phyloP scores from a whole-genome alignment of 805 yeast species.

The Starmerella sirachaensis region DNA sequence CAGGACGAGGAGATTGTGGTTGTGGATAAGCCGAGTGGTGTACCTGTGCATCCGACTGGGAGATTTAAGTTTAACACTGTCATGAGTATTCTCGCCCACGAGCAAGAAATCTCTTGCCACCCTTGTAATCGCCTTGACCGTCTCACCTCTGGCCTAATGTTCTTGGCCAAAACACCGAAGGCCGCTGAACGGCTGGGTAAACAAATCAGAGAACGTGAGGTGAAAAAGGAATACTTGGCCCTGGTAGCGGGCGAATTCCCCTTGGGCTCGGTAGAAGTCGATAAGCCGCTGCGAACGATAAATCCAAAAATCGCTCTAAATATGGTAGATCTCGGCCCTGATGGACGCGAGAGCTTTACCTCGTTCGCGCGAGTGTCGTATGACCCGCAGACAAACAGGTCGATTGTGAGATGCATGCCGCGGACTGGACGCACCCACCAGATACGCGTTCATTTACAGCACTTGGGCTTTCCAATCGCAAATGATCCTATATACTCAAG shows the following conservation, averaged over 20 bases:
- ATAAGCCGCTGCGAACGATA: slow-evolving; percentile 54
- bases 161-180: slow-evolving; percentile 67
- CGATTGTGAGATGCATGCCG: slow-evolving; percentile 71
- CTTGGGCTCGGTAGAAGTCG: slow-evolving; percentile 37
- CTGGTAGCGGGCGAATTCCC: slow-evolving; percentile 84
- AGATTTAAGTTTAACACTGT: slow-evolving; percentile 65
- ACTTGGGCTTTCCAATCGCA: slow-evolving; percentile 77
- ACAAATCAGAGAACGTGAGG: slow-evolving; percentile 58
- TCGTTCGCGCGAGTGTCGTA: slow-evolving; percentile 54
- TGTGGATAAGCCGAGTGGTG: slow-evolving; percentile 86
- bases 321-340: slow-evolving; percentile 31
- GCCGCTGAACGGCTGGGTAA: slow-evolving; percentile 68
- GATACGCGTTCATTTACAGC: slow-evolving; percentile 84
- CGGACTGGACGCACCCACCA: slow-evolving; percentile 92
- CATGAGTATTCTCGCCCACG: slow-evolving; percentile 64
- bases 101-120: slow-evolving; percentile 54
- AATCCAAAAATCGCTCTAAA: slow-evolving; percentile 66
- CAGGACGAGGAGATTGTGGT: slow-evolving; percentile 69
- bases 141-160: slow-evolving; percentile 86
- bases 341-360: slow-evolving; percentile 59
- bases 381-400: slow-evolving; percentile 45
- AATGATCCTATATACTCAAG: slow-evolving; percentile 88
- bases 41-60: slow-evolving; percentile 95
- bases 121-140: slow-evolving; percentile 85
- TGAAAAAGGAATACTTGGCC: slow-evolving; percentile 74